A percentile compares a stretch with the other conserved stretches of the same genome.
Conservation (phyloP, 345 rosid species). For the Pelargonium nanum region DNA sequence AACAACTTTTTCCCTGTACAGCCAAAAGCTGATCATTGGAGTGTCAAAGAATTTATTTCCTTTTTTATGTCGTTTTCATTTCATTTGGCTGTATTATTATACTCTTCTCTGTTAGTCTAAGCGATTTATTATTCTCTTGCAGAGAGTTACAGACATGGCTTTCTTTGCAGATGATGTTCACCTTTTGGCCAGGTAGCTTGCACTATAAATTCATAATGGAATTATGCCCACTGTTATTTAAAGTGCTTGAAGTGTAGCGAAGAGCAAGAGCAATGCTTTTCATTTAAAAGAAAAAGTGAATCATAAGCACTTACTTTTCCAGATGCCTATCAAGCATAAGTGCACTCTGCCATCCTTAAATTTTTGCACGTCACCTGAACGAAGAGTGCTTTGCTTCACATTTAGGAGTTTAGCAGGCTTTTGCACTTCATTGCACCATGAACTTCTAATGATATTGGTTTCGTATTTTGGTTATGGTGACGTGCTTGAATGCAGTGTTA, state of each 20-base stretch:
- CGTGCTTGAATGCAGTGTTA: constrained; percentile 36
- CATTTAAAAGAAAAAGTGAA: too few species aligned
- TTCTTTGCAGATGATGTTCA: constrained; percentile 92
- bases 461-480: constrained; percentile 7
- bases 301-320: too few species aligned
- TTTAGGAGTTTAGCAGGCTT: too few species aligned
- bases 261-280: too few species aligned
- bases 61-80: background rate
- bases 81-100: background rate
- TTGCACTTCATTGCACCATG: too few species aligned
- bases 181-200: constrained; percentile 72
- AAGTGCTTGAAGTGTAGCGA: too few species aligned
- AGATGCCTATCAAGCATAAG: background rate
- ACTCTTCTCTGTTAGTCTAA: constrained; percentile 1
- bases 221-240: too few species aligned
- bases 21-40: too few species aligned
- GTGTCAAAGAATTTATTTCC: too few species aligned
- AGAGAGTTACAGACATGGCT: constrained; percentile 89
- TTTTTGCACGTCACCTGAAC: background rate
- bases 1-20: too few species aligned
- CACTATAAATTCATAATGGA: constrained; percentile 1
- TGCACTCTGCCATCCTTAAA: background rate
- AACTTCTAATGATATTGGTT: constrained; percentile 1
- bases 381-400: too few species aligned
- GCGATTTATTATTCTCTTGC: constrained; percentile 13